Percentiles rank a stretch among this genome's conserved stretches.
phyloP scores from a whole-genome alignment of 306 rosid genomes.

The Dryas drummondii region DNA sequence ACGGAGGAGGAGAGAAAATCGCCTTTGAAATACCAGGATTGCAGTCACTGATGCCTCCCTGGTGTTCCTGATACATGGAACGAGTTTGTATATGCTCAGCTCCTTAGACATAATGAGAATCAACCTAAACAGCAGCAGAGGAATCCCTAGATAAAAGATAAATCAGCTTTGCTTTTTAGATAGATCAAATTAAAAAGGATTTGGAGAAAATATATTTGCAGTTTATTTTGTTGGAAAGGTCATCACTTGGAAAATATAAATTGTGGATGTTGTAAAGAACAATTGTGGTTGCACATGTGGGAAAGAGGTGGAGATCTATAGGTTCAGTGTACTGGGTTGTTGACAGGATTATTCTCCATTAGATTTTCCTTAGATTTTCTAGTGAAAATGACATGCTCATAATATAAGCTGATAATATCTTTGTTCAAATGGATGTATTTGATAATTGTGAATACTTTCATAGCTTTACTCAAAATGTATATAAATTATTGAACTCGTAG shows the following conservation, averaged over 20 bases:
- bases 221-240: not conserved
- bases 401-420: not conserved
- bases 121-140: not conserved
- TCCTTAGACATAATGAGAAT: not conserved
- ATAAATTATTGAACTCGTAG: not conserved
- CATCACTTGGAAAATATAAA: not conserved
- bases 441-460: not conserved
- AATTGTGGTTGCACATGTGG: too few species aligned
- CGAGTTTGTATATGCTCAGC: slow-evolving; percentile 28
- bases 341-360: not conserved
- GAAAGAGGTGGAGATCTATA: too few species aligned
- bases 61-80: slow-evolving; percentile 68
- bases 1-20: slow-evolving; percentile 33
- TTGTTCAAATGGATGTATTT: not conserved
- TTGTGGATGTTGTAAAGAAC: too few species aligned
- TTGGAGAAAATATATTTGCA: not conserved
- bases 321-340: not conserved
- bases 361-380: not conserved
- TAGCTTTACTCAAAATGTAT: not conserved
- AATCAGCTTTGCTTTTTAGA: not conserved
- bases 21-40: slow-evolving; percentile 46
- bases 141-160: slow-evolving; percentile 5
- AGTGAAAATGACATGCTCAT: not conserved
- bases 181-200: not conserved
- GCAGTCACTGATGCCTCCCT: slow-evolving; percentile 73